Conservation (phyloP, 2,329 filamentous ascomycete species). For the Pseudogymnoascus sp. region DNA sequence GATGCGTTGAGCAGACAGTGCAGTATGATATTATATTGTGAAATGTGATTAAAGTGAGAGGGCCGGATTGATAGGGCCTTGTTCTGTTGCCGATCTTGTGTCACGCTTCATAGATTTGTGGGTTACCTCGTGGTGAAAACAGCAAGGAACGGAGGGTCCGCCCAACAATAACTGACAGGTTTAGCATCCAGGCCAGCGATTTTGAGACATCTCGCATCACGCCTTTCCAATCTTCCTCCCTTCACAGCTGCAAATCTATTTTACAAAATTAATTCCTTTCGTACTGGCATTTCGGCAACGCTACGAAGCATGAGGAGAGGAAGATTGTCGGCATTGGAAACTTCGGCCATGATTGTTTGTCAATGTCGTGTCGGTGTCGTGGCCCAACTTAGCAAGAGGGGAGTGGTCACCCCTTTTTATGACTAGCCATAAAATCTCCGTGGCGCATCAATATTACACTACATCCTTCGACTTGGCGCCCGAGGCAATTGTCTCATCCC, state of each 20-base stretch:
- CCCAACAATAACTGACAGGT: slow-evolving; percentile 1
- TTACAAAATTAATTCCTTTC: neutral
- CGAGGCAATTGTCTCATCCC: neutral
- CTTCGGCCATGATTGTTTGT: neutral
- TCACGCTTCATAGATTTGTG: neutral
- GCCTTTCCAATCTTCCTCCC: neutral
- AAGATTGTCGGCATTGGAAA: neutral
- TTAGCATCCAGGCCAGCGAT: neutral
- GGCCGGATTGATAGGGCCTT: neutral
- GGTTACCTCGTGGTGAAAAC: neutral
- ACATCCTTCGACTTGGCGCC: neutral
- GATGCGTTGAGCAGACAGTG: neutral
- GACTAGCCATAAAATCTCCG: neutral
- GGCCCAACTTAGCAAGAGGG: neutral
- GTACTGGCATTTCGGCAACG: neutral
- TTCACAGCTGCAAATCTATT: neutral
- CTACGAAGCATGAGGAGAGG: neutral
- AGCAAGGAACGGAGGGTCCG: neutral
- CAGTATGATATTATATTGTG: neutral
- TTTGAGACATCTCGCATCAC: neutral
- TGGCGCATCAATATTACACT: slow-evolving; percentile 1
- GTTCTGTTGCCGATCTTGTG: neutral
- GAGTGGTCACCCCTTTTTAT: neutral
- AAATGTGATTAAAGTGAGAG: neutral
- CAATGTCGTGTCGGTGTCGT: neutral